phyloP scores from a whole-genome alignment of 768 basidiomycete species.

The Kwoniella shandongensis region DNA sequence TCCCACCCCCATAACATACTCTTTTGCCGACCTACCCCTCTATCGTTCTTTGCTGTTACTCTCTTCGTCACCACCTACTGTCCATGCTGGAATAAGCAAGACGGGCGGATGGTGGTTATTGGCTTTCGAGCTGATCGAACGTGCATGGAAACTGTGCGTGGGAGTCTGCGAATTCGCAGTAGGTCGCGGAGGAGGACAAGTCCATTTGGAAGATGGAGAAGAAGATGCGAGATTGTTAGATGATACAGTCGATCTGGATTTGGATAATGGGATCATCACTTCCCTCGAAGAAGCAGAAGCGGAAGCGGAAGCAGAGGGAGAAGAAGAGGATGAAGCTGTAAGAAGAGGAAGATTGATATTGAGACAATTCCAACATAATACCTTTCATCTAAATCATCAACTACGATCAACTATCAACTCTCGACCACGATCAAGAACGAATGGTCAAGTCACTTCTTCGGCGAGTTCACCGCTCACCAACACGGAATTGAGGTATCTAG shows the following conservation, averaged over 20 bases:
- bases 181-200: constrained; percentile 31
- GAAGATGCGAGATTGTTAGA: constrained; percentile 31
- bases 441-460: not conserved
- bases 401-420: constrained; percentile 9
- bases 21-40: constrained; percentile 43
- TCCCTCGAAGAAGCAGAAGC: constrained; percentile 3
- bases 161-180: constrained; percentile 50
- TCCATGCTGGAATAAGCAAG: constrained; percentile 16
- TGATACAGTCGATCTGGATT: constrained; percentile 3
- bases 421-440: not conserved
- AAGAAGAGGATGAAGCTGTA: constrained; percentile 31
- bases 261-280: not conserved
- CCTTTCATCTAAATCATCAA: constrained; percentile 33
- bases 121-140: constrained; percentile 35
- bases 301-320: constrained; percentile 21
- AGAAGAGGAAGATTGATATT: constrained; percentile 33
- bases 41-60: constrained; percentile 39
- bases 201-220: constrained; percentile 35
- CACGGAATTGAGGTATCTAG: constrained; percentile 29
- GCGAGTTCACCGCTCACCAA: constrained; percentile 13
- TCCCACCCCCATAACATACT: constrained; percentile 29
- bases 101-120: constrained; percentile 42
- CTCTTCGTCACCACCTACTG: constrained; percentile 22
- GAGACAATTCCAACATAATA: constrained; percentile 36
- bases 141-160: constrained; percentile 44